Percentiles rank a stretch among this genome's conserved stretches.
phyloP scores from a whole-genome alignment of 2,329 filamentous ascomycete species.

The Phyllosticta capitalensis region DNA sequence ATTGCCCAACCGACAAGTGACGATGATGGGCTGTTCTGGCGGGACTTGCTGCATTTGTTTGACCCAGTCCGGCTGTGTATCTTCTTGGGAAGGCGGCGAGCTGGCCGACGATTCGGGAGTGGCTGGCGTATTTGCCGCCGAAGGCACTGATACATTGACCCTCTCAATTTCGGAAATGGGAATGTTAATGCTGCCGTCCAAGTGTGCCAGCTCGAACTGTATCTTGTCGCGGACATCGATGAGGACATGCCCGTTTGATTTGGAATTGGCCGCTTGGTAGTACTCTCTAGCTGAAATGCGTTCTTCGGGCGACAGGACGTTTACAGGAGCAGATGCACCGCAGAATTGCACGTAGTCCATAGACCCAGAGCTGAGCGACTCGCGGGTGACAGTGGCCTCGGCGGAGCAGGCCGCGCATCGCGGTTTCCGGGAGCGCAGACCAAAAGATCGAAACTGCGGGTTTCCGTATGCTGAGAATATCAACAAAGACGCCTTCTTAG shows the following conservation, averaged over 20 bases:
- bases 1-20: constrained; percentile 67
- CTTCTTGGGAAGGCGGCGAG: constrained; percentile 3
- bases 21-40: constrained; percentile 50
- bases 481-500: constrained; percentile 33
- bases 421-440: constrained; percentile 57
- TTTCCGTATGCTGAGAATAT: constrained; percentile 47
- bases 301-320: constrained; percentile 52
- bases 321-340: constrained; percentile 49
- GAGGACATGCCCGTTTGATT: constrained; percentile 37
- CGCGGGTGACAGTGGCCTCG: constrained; percentile 50
- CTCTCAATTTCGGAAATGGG: constrained; percentile 50
- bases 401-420: constrained; percentile 71
- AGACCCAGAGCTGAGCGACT: constrained; percentile 53
- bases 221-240: constrained; percentile 79
- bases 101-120: not conserved
- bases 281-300: constrained; percentile 60
- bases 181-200: constrained; percentile 68
- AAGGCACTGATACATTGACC: constrained; percentile 15
- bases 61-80: constrained; percentile 20
- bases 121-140: not conserved
- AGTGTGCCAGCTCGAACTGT: constrained; percentile 70
- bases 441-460: constrained; percentile 61
- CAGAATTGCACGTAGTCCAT: constrained; percentile 85
- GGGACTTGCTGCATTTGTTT: constrained; percentile 18
- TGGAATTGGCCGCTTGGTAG: constrained; percentile 18